These are phyloP conservation scores for Herpetomonas samuelpessoai DNA, from an alignment of 208 protist genomes.

Conservation along the genomic window DNA sequence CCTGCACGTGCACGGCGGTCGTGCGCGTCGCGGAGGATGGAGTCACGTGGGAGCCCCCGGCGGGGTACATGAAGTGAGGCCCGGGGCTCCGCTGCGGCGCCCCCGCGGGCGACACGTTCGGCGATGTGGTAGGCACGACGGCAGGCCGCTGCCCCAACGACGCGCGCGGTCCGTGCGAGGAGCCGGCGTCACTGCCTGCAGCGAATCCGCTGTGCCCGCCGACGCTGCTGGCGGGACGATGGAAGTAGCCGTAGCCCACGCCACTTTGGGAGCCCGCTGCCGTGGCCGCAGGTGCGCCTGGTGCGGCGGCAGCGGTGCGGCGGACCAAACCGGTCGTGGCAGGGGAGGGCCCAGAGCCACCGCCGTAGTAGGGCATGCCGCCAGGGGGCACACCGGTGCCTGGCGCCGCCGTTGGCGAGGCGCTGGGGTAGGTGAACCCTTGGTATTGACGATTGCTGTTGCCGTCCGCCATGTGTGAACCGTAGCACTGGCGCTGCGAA, in stretches of 20 bases:
- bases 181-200: conserved; percentile 32
- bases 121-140: neutral
- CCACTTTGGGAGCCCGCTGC: neutral
- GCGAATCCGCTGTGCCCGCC: conserved; percentile 38
- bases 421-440: conserved; percentile 22
- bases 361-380: conserved; percentile 1
- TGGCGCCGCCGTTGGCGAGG: neutral
- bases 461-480: neutral
- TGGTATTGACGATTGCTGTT: conserved; percentile 13
- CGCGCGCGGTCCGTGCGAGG: conserved; percentile 6
- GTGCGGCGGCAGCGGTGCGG: conserved; percentile 13
- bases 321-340: conserved; percentile 25
- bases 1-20: neutral
- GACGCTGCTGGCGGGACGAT: conserved; percentile 32
- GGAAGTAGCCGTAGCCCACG: conserved; percentile 45
- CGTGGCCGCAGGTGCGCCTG: neutral
- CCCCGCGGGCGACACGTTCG: too few relatives aligned
- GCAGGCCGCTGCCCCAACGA: neutral
- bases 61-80: too few relatives aligned
- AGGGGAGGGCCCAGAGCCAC: neutral
- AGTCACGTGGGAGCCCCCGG: too few relatives aligned
- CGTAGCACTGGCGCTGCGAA: too few relatives aligned
- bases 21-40: too few relatives aligned
- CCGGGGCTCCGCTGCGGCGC: too few relatives aligned
- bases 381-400: conserved; percentile 9